phyloP scores from a whole-genome alignment of 1,139 yeast species.

The Kazachstania sp. region DNA sequence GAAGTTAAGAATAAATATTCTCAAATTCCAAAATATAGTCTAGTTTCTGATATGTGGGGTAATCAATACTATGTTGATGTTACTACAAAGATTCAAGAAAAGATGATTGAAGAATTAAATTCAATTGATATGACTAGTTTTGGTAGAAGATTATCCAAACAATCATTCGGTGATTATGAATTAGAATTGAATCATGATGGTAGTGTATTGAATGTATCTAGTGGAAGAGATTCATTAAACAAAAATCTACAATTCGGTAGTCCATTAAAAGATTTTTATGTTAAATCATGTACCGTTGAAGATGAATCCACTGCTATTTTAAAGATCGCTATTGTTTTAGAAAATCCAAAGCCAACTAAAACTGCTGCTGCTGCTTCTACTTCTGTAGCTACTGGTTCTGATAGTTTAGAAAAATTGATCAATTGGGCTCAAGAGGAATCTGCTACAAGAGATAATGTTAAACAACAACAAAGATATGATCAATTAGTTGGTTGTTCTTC shows the following conservation, averaged over 20 bases:
- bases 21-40: conserved; percentile 16
- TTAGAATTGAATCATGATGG: conserved; percentile 25
- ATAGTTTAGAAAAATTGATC: conserved; percentile 8
- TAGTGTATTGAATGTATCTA: conserved; percentile 15
- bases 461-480: neutral
- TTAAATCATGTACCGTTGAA: conserved; percentile 18
- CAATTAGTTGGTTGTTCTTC: neutral
- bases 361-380: neutral
- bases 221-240: conserved; percentile 16
- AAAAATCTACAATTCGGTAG: conserved; percentile 18
- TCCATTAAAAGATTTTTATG: conserved; percentile 18
- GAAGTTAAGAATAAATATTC: conserved; percentile 10
- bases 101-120: conserved; percentile 12
- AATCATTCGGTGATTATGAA: conserved; percentile 22
- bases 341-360: neutral
- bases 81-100: conserved; percentile 13
- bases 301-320: conserved; percentile 17
- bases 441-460: neutral
- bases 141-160: conserved; percentile 20
- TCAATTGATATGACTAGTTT: conserved; percentile 17
- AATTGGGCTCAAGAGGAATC: conserved; percentile 11
- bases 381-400: neutral
- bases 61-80: conserved; percentile 23
- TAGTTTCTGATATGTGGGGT: conserved; percentile 25
- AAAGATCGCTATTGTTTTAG: conserved; percentile 10